These are phyloP conservation scores for Peniophora sp. DNA, from an alignment of 1,284 basidiomycete species.

Conservation along the genomic window DNA sequence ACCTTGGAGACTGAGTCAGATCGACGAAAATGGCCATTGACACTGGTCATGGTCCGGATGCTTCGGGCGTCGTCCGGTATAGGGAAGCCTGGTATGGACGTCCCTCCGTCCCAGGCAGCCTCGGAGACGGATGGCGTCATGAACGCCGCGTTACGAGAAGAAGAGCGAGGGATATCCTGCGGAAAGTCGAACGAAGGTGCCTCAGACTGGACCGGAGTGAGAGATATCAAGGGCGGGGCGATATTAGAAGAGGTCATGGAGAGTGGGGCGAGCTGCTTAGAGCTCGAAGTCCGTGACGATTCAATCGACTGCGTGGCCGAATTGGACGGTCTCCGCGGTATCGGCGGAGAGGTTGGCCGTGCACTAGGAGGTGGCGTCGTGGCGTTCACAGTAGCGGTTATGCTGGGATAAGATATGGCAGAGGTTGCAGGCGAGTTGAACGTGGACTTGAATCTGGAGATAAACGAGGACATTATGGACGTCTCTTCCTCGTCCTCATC, in stretches of 20 bases:
- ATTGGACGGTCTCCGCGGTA: constrained; percentile 51
- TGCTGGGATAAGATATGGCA: constrained; percentile 12
- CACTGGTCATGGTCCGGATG: constrained; percentile 61
- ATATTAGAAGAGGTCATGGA: constrained; percentile 43
- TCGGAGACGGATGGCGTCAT: constrained; percentile 45
- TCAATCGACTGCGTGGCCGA: constrained; percentile 32
- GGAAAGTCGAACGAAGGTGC: constrained; percentile 57
- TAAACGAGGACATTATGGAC: constrained; percentile 67
- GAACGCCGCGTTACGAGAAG: constrained; percentile 29
- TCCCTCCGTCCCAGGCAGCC: constrained; percentile 50
- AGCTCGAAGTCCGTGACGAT: constrained; percentile 33
- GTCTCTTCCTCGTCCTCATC: constrained; percentile 82
- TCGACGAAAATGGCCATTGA: constrained; percentile 35
- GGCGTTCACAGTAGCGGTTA: constrained; percentile 14
- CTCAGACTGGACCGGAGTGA: constrained; percentile 74
- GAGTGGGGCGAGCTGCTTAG: constrained; percentile 51
- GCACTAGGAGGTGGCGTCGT: constrained; percentile 19
- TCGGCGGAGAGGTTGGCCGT: constrained; percentile 21
- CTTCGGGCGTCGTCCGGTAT: constrained; percentile 78
- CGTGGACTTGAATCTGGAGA: constrained; percentile 72
- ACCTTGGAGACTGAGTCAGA: constrained; percentile 83
- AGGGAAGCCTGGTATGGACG: constrained; percentile 76
- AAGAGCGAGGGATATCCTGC: constrained; percentile 48
- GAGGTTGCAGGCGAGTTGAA: constrained; percentile 53
- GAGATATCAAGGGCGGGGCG: constrained; percentile 74